Percentiles rank a stretch among this genome's conserved stretches.
These are phyloP conservation scores for Coniferiporia weirii DNA, from an alignment of 1,284 basidiomycete genomes.

Conservation along the genomic window DNA sequence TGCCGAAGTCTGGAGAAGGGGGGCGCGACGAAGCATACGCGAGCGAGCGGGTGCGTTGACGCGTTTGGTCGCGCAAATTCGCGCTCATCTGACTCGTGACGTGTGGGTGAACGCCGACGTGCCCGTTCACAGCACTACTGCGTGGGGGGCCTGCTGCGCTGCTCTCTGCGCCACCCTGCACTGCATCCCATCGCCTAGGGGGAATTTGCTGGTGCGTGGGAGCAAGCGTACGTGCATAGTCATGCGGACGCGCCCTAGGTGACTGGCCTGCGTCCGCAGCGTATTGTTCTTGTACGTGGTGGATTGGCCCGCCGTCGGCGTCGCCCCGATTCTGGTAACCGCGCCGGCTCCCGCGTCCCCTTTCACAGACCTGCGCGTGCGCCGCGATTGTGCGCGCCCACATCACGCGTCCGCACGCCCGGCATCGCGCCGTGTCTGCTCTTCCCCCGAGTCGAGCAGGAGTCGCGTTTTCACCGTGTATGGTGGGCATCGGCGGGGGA, in stretches of 20 bases:
- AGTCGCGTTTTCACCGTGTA: neutral
- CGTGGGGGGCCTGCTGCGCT: too few species aligned
- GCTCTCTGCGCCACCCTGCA: too few species aligned
- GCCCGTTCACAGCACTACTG: too few species aligned
- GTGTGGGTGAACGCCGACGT: neutral
- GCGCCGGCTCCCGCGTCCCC: neutral
- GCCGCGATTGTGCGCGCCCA: neutral
- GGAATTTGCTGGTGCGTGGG: too few species aligned
- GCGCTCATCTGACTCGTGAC: neutral
- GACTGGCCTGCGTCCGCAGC: too few species aligned
- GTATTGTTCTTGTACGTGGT: too few species aligned
- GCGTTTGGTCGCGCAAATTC: neutral
- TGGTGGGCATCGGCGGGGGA: neutral
- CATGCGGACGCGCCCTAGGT: too few species aligned
- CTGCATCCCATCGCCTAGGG: too few species aligned
- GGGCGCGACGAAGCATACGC: neutral
- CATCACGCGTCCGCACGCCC: neutral
- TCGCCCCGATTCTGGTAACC: neutral
- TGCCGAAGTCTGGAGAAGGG: neutral
- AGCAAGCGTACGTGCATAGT: too few species aligned
- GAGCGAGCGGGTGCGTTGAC: neutral
- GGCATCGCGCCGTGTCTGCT: neutral
- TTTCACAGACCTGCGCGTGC: neutral
- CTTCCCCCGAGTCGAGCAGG: neutral
- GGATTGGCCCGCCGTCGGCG: too few species aligned